Percentiles rank a stretch among this genome's conserved stretches.
Conservation (phyloP, 345 rosid genomes). For the Combretum micranthum region DNA sequence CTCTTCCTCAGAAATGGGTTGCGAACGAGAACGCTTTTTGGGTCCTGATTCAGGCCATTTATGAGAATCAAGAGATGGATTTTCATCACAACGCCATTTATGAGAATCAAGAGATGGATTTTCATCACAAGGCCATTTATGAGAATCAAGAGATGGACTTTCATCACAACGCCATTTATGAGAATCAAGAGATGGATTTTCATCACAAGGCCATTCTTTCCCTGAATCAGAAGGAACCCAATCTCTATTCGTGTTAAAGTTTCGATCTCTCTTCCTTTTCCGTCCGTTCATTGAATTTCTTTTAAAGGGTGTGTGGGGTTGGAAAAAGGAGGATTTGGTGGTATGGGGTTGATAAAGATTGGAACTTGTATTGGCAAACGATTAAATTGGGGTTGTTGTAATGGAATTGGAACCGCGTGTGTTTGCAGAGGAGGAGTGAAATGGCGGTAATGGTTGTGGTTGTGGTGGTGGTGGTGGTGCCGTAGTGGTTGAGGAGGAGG, state of each 20-base stretch:
- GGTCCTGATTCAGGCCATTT: constrained; percentile 27
- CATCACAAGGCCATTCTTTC: constrained; percentile 1
- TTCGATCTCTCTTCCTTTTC: background rate
- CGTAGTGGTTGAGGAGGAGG: constrained; percentile 28
- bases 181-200: constrained; percentile 8
- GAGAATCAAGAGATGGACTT: no score
- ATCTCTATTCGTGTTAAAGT: background rate
- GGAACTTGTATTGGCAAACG: background rate
- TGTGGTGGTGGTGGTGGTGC: constrained; percentile 22
- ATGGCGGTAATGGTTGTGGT: constrained; percentile 5
- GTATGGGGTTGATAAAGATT: constrained; percentile 9
- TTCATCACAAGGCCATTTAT: constrained; percentile 25
- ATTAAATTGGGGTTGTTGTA: background rate
- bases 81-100: no score
- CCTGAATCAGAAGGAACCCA: background rate
- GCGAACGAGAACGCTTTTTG: constrained; percentile 1
- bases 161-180: no score
- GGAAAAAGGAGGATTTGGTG: constrained; percentile 12
- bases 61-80: no score
- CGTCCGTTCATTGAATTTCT: background rate
- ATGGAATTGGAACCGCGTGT: background rate
- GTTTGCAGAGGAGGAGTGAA: constrained; percentile 6
- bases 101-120: constrained; percentile 9
- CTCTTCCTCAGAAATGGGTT: constrained; percentile 21
- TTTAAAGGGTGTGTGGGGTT: constrained; percentile 21